phyloP scores from a whole-genome alignment of 192 early-diverging fungal species.

The Coemansia sp. region DNA sequence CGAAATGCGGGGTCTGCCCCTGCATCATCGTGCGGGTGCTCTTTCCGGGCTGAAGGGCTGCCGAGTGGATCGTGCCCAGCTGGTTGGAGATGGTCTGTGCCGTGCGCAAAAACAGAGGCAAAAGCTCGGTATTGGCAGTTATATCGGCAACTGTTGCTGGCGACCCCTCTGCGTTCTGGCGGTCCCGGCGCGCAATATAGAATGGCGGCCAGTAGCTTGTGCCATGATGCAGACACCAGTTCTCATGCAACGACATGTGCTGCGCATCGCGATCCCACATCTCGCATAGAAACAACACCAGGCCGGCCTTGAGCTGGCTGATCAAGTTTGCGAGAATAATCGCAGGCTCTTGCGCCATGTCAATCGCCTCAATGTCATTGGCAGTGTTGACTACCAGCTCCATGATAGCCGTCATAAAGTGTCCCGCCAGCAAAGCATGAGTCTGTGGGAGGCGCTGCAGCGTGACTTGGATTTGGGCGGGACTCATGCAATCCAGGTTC shows the following conservation, averaged over 20 bases:
- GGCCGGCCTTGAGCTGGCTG: slow-evolving; percentile 68
- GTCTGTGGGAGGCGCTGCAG: slow-evolving; percentile 53
- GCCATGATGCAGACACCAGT: slow-evolving; percentile 45
- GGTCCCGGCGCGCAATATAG: slow-evolving; percentile 36
- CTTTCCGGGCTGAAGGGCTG: slow-evolving; percentile 43
- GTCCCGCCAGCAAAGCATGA: slow-evolving; percentile 63
- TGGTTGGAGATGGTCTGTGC: slow-evolving; percentile 36
- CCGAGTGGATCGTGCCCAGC: slow-evolving; percentile 41
- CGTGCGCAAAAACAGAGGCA: slow-evolving; percentile 48
- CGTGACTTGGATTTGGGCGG: slow-evolving; percentile 17
- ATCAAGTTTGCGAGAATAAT: slow-evolving; percentile 66
- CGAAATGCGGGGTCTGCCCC: slow-evolving; percentile 48
- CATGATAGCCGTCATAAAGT: slow-evolving; percentile 75
- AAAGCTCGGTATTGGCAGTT: slow-evolving; percentile 49
- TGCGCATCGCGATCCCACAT: slow-evolving; percentile 70
- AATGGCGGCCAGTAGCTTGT: slow-evolving; percentile 50
- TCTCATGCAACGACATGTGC: slow-evolving; percentile 49
- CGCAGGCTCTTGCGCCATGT: slow-evolving; percentile 71
- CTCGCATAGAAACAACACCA: slow-evolving; percentile 73
- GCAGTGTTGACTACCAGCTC: slow-evolving; percentile 73
- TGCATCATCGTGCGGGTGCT: slow-evolving; percentile 36
- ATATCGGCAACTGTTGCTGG: slow-evolving; percentile 28
- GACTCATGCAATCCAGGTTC: slow-evolving; percentile 20
- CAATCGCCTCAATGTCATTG: slow-evolving; percentile 72
- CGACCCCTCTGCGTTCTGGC: slow-evolving; percentile 21